These are phyloP conservation scores for Xerocomus spinulosus DNA, from an alignment of 768 basidiomycete species.

Conservation along the genomic window DNA sequence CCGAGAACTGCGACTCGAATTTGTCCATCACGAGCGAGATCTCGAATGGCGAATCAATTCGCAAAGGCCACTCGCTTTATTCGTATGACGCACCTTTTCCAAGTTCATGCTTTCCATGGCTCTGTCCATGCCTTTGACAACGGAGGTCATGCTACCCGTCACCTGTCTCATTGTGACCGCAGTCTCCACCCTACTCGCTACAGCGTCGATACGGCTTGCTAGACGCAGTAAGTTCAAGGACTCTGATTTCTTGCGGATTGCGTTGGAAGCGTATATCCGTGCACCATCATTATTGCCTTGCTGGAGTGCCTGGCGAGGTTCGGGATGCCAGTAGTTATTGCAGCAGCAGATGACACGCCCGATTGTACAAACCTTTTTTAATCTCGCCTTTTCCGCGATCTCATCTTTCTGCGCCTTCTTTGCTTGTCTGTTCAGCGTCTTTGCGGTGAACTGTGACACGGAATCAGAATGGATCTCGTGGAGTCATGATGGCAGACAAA, in stretches of 20 bases:
- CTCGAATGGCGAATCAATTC: slow-evolving; percentile 36
- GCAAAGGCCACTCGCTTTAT: neutral
- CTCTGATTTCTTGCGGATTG: slow-evolving; percentile 97
- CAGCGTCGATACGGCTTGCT: slow-evolving; percentile 91
- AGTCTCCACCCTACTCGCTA: slow-evolving; percentile 94
- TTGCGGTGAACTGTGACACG: slow-evolving; percentile 84
- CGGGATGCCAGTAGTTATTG: neutral
- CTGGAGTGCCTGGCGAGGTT: slow-evolving; percentile 69
- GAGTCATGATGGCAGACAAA: slow-evolving; percentile 29
- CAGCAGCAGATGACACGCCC: neutral
- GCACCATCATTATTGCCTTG: slow-evolving; percentile 98
- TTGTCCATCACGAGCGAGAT: slow-evolving; percentile 99
- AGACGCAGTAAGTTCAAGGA: slow-evolving; percentile 85
- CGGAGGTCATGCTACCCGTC: slow-evolving; percentile 93
- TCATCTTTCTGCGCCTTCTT: slow-evolving; percentile 99
- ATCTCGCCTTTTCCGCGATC: slow-evolving; percentile 73
- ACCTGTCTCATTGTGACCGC: slow-evolving; percentile 97
- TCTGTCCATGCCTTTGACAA: slow-evolving; percentile 97
- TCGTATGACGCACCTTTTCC: slow-evolving; percentile 63
- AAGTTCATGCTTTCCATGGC: slow-evolving; percentile 99
- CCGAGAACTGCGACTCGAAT: slow-evolving; percentile 93
- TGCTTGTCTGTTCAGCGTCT: slow-evolving; percentile 89
- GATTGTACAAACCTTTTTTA: slow-evolving; percentile 75
- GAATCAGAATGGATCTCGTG: slow-evolving; percentile 11
- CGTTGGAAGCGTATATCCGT: slow-evolving; percentile 95